These are phyloP conservation scores for Aureobasidium sp. DNA, from an alignment of 2,329 filamentous ascomycete genomes.

Conservation along the genomic window DNA sequence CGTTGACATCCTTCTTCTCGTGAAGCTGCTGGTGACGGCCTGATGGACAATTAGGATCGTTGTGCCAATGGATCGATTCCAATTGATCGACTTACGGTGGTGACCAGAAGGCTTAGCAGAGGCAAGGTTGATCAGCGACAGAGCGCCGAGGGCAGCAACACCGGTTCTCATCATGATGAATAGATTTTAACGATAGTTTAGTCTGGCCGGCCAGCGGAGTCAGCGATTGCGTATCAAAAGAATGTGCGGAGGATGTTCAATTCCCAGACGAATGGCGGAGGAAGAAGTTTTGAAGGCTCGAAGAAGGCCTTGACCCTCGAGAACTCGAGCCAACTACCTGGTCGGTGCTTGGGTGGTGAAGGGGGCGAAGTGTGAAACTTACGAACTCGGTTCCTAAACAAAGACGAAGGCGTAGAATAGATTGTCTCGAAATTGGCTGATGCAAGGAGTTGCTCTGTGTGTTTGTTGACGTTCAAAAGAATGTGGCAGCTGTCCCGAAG, in stretches of 20 bases:
- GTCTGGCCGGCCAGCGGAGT: conserved; percentile 16
- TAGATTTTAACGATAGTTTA: conserved; percentile 1
- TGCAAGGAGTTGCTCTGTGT: conserved; percentile 7
- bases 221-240: conserved; percentile 10
- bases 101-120: conserved; percentile 33
- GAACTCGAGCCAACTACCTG: not conserved
- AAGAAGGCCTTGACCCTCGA: not conserved
- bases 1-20: conserved; percentile 27
- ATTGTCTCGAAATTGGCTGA: conserved; percentile 12
- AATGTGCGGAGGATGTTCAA: conserved; percentile 8
- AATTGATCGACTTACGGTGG: conserved; percentile 24
- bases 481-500: conserved; percentile 15
- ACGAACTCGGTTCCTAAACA: conserved; percentile 11
- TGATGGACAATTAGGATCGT: not conserved
- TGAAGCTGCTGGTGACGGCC: conserved; percentile 32
- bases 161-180: conserved; percentile 16
- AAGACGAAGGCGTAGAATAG: conserved; percentile 14
- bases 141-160: conserved; percentile 15
- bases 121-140: conserved; percentile 26
- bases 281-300: conserved; percentile 13
- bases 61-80: not conserved
- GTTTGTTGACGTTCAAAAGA: conserved; percentile 14
- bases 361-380: conserved; percentile 5
- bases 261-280: not conserved
- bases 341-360: not conserved